Percentiles rank a stretch among this genome's conserved stretches.
Evolutionary conservation across 2,329 filamentous ascomycete species (phyloP).

Genomic region (Pseudopyricularia cyperi): DNA sequence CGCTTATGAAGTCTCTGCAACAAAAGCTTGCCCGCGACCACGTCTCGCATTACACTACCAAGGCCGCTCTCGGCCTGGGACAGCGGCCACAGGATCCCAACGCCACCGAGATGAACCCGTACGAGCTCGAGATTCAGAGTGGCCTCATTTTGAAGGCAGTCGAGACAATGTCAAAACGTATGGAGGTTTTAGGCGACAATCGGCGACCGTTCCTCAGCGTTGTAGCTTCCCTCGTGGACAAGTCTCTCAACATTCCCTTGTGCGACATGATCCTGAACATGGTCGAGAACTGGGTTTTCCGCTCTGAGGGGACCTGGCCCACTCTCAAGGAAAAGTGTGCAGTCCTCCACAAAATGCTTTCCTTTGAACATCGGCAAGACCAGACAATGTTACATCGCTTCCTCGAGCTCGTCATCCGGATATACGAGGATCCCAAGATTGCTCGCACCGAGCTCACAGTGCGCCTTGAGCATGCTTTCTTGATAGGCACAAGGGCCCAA

Average conservation of each 20-base stretch:
- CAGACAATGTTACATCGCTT: conserved; percentile 83
- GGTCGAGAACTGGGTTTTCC: conserved; percentile 94
- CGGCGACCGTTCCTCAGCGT: conserved; percentile 90
- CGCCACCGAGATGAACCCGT: conserved; percentile 50
- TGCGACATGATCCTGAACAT: conserved; percentile 89
- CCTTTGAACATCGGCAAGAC: conserved; percentile 79
- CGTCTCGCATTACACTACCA: conserved; percentile 58
- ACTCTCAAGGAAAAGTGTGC: conserved; percentile 98
- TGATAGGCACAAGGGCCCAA: conserved; percentile 84
- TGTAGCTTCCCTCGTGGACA: conserved; percentile 86
- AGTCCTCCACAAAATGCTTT: conserved; percentile 96
- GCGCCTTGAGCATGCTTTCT: conserved; percentile 92
- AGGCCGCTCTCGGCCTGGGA: neutral
- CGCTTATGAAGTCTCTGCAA: conserved; percentile 87
- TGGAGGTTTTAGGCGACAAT: conserved; percentile 85
- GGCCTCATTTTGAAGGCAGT: conserved; percentile 90
- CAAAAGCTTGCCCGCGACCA: conserved; percentile 88
- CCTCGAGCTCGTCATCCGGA: conserved; percentile 87
- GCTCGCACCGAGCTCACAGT: conserved; percentile 92
- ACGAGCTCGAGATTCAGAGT: conserved; percentile 80
- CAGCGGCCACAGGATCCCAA: conserved; percentile 28
- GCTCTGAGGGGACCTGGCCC: conserved; percentile 86
- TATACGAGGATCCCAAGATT: conserved; percentile 96
- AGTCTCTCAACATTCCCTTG: conserved; percentile 73
- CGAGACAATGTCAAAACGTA: conserved; percentile 79